Conservation (phyloP, 805 yeast genomes). For the Wickerhamiella qilinensis region DNA sequence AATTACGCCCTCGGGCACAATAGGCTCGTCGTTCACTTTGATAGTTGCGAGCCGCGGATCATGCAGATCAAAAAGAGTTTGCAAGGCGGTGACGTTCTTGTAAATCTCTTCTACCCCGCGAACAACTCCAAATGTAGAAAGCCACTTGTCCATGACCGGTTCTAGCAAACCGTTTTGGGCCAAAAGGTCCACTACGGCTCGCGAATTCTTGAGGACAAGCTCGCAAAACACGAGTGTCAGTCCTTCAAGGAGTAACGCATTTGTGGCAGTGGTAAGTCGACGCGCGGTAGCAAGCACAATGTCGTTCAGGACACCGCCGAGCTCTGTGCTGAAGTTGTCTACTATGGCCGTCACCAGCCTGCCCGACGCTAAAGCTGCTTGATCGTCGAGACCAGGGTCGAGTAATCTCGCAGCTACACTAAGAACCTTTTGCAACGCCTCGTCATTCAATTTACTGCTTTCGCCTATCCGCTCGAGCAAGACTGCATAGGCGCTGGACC, state of each 20-base stretch:
- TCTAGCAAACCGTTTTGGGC: slow-evolving; percentile 31
- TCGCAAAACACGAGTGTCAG: slow-evolving; percentile 61
- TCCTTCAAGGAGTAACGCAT: slow-evolving; percentile 60
- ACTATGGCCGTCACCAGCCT: slow-evolving; percentile 44
- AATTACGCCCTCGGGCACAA: slow-evolving; percentile 43
- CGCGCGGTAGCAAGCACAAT: slow-evolving; percentile 60
- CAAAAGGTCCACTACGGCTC: slow-evolving; percentile 48
- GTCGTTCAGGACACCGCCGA: slow-evolving; percentile 28
- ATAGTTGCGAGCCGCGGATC: slow-evolving; percentile 36
- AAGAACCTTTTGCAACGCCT: slow-evolving; percentile 28
- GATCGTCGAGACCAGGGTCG: slow-evolving; percentile 55
- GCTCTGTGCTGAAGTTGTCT: slow-evolving; percentile 31
- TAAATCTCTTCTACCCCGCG: slow-evolving; percentile 63
- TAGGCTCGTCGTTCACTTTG: slow-evolving; percentile 56
- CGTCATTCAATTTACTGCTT: slow-evolving; percentile 4
- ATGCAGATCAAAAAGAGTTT: slow-evolving; percentile 42
- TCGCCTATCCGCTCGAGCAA: slow-evolving; percentile 28
- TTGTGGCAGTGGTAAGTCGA: slow-evolving; percentile 50
- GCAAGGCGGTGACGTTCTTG: slow-evolving; percentile 52
- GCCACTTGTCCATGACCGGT: slow-evolving; percentile 62
- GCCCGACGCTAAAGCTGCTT: slow-evolving; percentile 71
- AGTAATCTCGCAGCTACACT: slow-evolving; percentile 52
- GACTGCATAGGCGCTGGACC: slow-evolving; percentile 57
- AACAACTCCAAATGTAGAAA: slow-evolving; percentile 61
- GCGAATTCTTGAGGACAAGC: slow-evolving; percentile 45